Percentiles rank a stretch among this genome's conserved stretches.
Conservation (phyloP, 2,329 filamentous ascomycete genomes). For the Colletotrichum cordylinicola region DNA sequence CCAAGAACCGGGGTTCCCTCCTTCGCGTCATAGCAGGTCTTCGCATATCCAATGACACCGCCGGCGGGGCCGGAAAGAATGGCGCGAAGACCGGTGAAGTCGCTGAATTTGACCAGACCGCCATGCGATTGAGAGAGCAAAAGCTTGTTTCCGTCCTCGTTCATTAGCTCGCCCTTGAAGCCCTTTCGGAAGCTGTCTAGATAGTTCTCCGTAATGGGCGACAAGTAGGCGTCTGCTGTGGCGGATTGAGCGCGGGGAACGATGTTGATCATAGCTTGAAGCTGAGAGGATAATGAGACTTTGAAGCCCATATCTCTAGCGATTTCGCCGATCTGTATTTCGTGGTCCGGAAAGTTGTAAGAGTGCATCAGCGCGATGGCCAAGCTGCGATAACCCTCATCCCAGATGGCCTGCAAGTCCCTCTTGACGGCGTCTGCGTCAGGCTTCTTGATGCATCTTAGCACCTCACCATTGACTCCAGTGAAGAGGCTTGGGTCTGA, state of each 20-base stretch:
- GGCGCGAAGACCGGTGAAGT: constrained; percentile 72
- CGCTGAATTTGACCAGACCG: constrained; percentile 58
- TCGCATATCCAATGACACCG: constrained; percentile 77
- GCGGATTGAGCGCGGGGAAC: constrained; percentile 49
- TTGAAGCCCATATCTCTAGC: constrained; percentile 47
- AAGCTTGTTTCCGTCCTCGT: neutral
- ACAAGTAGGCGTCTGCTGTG: constrained; percentile 48
- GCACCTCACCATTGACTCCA: constrained; percentile 71
- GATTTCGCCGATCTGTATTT: constrained; percentile 34
- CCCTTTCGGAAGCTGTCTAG: constrained; percentile 39
- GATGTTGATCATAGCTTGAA: constrained; percentile 48
- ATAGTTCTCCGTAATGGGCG: constrained; percentile 41
- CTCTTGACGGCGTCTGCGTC: constrained; percentile 53
- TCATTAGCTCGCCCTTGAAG: constrained; percentile 66
- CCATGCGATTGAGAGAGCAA: constrained; percentile 55
- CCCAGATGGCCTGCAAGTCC: constrained; percentile 63
- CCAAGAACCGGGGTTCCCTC: constrained; percentile 75
- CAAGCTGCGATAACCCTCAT: constrained; percentile 57
- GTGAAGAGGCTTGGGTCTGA: constrained; percentile 57
- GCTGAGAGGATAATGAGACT: constrained; percentile 40
- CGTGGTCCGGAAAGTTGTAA: constrained; percentile 66
- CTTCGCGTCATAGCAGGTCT: constrained; percentile 73
- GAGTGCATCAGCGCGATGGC: constrained; percentile 75
- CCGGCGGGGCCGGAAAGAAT: constrained; percentile 78
- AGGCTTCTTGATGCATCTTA: constrained; percentile 68